phyloP scores from a whole-genome alignment of 306 rosid species.

The Phaseolus lunatus region DNA sequence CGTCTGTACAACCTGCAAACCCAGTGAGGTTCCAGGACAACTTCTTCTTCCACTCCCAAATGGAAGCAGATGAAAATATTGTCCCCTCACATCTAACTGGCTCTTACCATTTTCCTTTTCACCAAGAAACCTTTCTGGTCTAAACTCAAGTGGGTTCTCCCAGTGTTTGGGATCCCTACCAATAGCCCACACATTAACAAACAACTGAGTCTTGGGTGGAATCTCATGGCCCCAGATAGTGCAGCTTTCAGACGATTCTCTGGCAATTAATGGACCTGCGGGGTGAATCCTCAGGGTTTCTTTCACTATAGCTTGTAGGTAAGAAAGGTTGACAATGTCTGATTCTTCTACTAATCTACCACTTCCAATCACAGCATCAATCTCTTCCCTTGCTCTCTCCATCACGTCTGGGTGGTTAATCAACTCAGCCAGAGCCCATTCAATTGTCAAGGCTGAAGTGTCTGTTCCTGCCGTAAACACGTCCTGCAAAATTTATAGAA shows the following conservation, averaged over 20 bases:
- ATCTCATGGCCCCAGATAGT: slow-evolving; percentile 64
- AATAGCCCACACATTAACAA: slow-evolving; percentile 79
- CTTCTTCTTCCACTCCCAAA: slow-evolving; percentile 93
- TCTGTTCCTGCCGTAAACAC: slow-evolving; percentile 69
- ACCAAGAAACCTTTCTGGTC: slow-evolving; percentile 69
- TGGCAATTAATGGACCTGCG: slow-evolving; percentile 65
- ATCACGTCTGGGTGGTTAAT: slow-evolving; percentile 68
- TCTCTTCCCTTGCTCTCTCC: slow-evolving; percentile 73
- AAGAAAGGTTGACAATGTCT: slow-evolving; percentile 68
- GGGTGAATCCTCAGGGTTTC: slow-evolving; percentile 91
- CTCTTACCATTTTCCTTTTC: slow-evolving; percentile 52
- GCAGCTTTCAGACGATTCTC: slow-evolving; percentile 63
- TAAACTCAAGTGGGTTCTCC: slow-evolving; percentile 74
- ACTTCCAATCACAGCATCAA: slow-evolving; percentile 61
- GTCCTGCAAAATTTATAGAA: slow-evolving; percentile 48
- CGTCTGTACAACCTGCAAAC: slow-evolving; percentile 66
- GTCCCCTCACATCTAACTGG: slow-evolving; percentile 72
- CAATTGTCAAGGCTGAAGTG: slow-evolving; percentile 60
- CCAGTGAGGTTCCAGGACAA: slow-evolving; percentile 80
- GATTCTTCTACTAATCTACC: slow-evolving; percentile 69
- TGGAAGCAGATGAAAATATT: slow-evolving; percentile 72
- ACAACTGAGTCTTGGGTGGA: slow-evolving; percentile 67
- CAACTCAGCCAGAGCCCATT: slow-evolving; percentile 72
- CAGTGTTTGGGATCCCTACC: slow-evolving; percentile 78
- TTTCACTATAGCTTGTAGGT: slow-evolving; percentile 75